Conservation (phyloP, 768 basidiomycete genomes). For the Gyrodon lividus region DNA sequence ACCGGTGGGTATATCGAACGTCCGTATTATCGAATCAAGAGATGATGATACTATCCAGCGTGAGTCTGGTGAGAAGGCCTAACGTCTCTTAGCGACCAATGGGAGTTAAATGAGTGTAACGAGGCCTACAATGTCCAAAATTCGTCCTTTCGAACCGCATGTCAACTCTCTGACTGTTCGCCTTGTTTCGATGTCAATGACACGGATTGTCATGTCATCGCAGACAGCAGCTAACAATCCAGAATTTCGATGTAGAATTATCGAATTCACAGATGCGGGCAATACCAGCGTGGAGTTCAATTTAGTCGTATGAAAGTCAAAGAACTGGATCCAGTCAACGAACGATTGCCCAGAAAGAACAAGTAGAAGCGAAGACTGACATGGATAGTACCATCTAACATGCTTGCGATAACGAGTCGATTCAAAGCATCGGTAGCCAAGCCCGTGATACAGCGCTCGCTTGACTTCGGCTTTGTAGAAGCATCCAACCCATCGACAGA, state of each 20-base stretch:
- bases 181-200: conserved; percentile 90
- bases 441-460: conserved; percentile 69
- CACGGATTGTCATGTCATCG: conserved; percentile 81
- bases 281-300: conserved; percentile 66
- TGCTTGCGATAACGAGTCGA: conserved; percentile 74
- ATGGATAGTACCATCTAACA: conserved; percentile 85
- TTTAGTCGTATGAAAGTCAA: conserved; percentile 88
- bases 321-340: conserved; percentile 61
- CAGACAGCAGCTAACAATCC: conserved; percentile 80
- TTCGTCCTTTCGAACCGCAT: conserved; percentile 72
- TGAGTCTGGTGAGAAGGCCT: conserved; percentile 96
- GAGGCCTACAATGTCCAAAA: conserved; percentile 78
- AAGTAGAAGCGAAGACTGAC: conserved; percentile 44
- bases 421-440: conserved; percentile 87
- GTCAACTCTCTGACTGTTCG: conserved; percentile 85
- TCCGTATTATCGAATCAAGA: conserved; percentile 88
- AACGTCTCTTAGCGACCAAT: conserved; percentile 6
- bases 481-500: conserved; percentile 44
- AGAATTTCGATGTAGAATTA: conserved; percentile 80
- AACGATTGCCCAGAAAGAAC: neutral
- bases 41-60: conserved; percentile 90
- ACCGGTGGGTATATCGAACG: conserved; percentile 94
- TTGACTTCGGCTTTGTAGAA: conserved; percentile 39
- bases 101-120: neutral
- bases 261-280: conserved; percentile 65